Evolutionary conservation across 495 filamentous ascomycete genomes (phyloP), one percentile per base, ranked within the genome.

Genomic region (Aspergillus hancockii): DNA sequence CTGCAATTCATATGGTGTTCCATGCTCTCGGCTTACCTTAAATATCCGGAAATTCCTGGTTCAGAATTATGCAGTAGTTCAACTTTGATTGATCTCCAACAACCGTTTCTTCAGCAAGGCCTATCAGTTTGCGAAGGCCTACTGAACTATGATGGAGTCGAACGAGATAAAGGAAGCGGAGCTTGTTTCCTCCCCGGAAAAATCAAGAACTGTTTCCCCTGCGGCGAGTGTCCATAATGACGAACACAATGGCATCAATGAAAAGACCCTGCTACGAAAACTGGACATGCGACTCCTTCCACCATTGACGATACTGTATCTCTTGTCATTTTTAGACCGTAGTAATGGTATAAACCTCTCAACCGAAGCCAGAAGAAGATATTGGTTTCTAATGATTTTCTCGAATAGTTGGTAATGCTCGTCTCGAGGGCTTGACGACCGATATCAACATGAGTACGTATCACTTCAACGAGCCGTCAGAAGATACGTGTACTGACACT

Each of bases 301-400:
- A 7, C 83, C 85, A 0, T 74, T 91, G 25, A 86, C 85, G 0
- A 66, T 91, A 2, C 68, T 92, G 19, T 92, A 90, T 64, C 73
- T 91, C 16, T 71, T 91, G 5, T 90, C 87, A 5, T 91, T 92
- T 57, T 72, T 92, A 19, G 88, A 91, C 63, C 79, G 89, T 53
- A 89, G 85, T 69, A 92, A 91, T 75, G 86, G 84, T 86, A 72
- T 16, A 64, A 43, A 14, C 19, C 3, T 22, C 28, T 31, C 5
- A 8, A 12, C 8, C 34, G 10, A 19, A 22, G n/a, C 12, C n/a
- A n/a, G n/a, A 32, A 31, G 21, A 28, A n/a, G 40, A 18, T 34
- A 1, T 13, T 25, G 12, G 69, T 67, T 77, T 5, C 12, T 38
- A 49, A 62, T 70, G 34, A 70, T 23, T 0, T 6, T 18, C 38